phyloP scores from a whole-genome alignment of 2,329 filamentous ascomycete species.

The Phialophora chinensis region DNA sequence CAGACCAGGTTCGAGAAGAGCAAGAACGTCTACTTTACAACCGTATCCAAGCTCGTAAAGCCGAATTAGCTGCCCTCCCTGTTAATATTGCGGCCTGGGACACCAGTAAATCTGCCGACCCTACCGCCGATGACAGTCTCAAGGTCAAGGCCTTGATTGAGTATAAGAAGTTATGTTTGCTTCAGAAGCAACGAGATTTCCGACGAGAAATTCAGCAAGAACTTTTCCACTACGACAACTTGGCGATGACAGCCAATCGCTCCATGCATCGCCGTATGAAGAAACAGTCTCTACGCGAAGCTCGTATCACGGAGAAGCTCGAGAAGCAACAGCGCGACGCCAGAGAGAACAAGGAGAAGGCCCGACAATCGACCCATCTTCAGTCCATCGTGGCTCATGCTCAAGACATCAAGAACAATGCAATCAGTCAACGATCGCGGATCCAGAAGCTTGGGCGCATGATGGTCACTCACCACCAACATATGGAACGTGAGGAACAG shows the following conservation, averaged over 20 bases:
- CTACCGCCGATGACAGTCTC: conserved; percentile 77
- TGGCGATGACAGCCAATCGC: conserved; percentile 96
- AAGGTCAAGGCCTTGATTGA: conserved; percentile 93
- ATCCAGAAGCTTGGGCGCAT: conserved; percentile 84
- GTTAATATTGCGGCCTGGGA: conserved; percentile 91
- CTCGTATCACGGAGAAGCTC: conserved; percentile 95
- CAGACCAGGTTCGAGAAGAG: conserved; percentile 83
- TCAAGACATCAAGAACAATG: conserved; percentile 74
- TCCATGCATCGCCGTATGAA: conserved; percentile 90
- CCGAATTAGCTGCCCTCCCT: conserved; percentile 80
- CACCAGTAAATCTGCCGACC: conserved; percentile 69
- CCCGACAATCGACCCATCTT: conserved; percentile 93
- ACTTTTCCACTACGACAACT: conserved; percentile 94
- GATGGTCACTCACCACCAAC: conserved; percentile 88
- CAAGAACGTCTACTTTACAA: conserved; percentile 89
- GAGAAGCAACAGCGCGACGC: conserved; percentile 99
- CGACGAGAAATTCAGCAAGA: conserved; percentile 86
- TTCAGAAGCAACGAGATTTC: conserved; percentile 84
- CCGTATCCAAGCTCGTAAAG: conserved; percentile 81
- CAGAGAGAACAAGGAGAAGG: conserved; percentile 94
- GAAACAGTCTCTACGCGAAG: conserved; percentile 94
- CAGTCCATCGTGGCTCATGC: conserved; percentile 84
- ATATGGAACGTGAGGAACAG: conserved; percentile 99
- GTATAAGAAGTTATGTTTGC: conserved; percentile 87
- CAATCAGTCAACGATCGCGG: conserved; percentile 71